These are phyloP conservation scores for Neoarthrinium moseri DNA, from an alignment of 2,329 filamentous ascomycete genomes.

Conservation along the genomic window DNA sequence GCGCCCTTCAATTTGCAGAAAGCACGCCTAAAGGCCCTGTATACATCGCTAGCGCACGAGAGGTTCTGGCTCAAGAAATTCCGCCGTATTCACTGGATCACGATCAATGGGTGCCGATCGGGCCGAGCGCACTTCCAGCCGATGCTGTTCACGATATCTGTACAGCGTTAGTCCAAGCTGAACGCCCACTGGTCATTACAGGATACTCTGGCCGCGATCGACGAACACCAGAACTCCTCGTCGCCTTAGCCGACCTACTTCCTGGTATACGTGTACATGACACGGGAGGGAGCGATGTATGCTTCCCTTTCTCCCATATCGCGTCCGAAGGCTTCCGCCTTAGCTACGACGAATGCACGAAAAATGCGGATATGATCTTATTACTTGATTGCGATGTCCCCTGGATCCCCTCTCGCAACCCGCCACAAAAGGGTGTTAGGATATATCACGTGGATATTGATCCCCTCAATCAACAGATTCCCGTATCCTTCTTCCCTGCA, in stretches of 20 bases:
- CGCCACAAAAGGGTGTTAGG: slow-evolving; percentile 52
- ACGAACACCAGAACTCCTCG: slow-evolving; percentile 39
- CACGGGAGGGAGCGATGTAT: slow-evolving; percentile 50
- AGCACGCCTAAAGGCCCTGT: slow-evolving; percentile 69
- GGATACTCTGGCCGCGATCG: slow-evolving; percentile 48
- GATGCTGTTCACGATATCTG: slow-evolving; percentile 42
- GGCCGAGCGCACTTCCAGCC: slow-evolving; percentile 23
- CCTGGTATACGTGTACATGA: slow-evolving; percentile 49
- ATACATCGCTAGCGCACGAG: slow-evolving; percentile 64
- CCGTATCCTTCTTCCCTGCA: slow-evolving; percentile 56
- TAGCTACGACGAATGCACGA: slow-evolving; percentile 57
- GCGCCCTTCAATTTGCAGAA: slow-evolving; percentile 69
- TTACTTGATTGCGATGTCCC: slow-evolving; percentile 69
- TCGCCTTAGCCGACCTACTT: slow-evolving; percentile 43
- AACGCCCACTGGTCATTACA: slow-evolving; percentile 46
- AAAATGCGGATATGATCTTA: slow-evolving; percentile 62
- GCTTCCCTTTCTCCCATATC: slow-evolving; percentile 29
- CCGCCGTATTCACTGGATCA: slow-evolving; percentile 20
- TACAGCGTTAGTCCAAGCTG: slow-evolving; percentile 40
- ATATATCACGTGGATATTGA: slow-evolving; percentile 68
- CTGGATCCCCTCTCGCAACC: slow-evolving; percentile 65
- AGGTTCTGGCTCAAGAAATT: slow-evolving; percentile 68
- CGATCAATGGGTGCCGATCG: slow-evolving; percentile 21
- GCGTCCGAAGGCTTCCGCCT: slow-evolving; percentile 44
- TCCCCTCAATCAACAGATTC: slow-evolving; percentile 63